These are phyloP conservation scores for Ophiostoma piceae DNA, from an alignment of 2,329 filamentous ascomycete genomes.

Conservation along the genomic window DNA sequence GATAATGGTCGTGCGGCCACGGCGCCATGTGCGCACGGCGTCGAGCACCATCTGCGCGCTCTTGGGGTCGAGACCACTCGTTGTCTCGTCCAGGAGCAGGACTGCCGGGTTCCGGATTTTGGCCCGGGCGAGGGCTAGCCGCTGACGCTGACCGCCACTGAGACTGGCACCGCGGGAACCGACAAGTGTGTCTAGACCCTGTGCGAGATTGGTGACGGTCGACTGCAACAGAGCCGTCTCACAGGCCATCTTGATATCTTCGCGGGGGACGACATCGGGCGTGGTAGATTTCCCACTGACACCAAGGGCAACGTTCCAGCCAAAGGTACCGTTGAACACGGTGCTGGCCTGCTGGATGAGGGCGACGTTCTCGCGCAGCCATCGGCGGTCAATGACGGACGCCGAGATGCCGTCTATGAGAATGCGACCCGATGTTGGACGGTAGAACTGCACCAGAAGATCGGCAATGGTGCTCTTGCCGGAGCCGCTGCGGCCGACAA, in stretches of 20 bases:
- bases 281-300: background rate
- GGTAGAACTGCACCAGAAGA: conserved; percentile 73
- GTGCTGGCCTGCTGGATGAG: conserved; percentile 77
- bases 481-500: conserved; percentile 82
- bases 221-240: conserved; percentile 63
- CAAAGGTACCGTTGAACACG: conserved; percentile 76
- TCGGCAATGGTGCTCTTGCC: conserved; percentile 87
- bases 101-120: conserved; percentile 71
- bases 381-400: conserved; percentile 57
- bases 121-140: conserved; percentile 74
- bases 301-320: conserved; percentile 66
- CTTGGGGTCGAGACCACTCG: conserved; percentile 74
- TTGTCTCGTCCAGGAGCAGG: conserved; percentile 82
- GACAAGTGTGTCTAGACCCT: conserved; percentile 66
- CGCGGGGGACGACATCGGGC: background rate
- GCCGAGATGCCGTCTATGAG: conserved; percentile 62
- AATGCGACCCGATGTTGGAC: conserved; percentile 59
- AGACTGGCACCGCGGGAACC: conserved; percentile 62
- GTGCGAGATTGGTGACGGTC: conserved; percentile 60
- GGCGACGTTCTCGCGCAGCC: conserved; percentile 72
- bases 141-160: conserved; percentile 80
- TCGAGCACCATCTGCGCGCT: conserved; percentile 66
- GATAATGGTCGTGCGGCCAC: conserved; percentile 79
- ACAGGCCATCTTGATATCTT: conserved; percentile 55
- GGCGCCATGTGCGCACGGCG: conserved; percentile 70